Base-by-base conservation (phyloP, 2,329 filamentous ascomycete species). In the Mycosphaerelloides madeirae region DNA sequence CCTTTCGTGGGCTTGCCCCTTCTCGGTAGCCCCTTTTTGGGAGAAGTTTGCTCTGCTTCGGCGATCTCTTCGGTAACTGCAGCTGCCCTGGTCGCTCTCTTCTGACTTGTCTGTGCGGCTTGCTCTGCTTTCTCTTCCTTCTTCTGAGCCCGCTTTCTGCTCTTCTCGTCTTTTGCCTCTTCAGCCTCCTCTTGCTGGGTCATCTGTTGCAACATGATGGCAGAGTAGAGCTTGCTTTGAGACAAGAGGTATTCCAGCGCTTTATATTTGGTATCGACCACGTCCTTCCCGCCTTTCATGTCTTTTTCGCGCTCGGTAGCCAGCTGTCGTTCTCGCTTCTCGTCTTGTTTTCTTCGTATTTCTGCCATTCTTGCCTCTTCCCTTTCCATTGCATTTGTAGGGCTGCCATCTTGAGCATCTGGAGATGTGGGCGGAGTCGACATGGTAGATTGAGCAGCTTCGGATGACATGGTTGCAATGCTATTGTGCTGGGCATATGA, bases 201-300 rank as follows among this genome's bases (percentile, higher is more conserved):
- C 72, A 76, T 76, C 55, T 76, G 72, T 46, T 70, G 62, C 20
- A 76, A 63, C 73, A 76, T 76, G 36, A 76, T 74, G 2, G 68
- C 68, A 29, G 70, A 72, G 44, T 74, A 76, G 14, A 76, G 60
- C 62, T 75, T 75, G 61, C 71, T 74, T 57, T 76, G 74, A 44
- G 70, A 75, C 55, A 76, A 67, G 46, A 76, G 53, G 49, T 73
- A 75, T 53, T 75, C 72, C 47, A 76, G 55, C 43, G 73, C 71
- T 57, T 75, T 73, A 60, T 72, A 75, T 49, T 76, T 76, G 31
- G 67, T 65, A 48, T 75, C 73, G 31, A 75, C 57, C 4, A 68
- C 63, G 35, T 70, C 65, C 28, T 62, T 61, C 12, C 72, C 73
- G 31, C 67, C 71, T 38, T 69, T 65, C 15, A 74, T 53, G 36